Evolutionary conservation across 2,329 filamentous ascomycete species (phyloP), one percentile per base, ranked within the genome.

Genomic region (Setomelanomma holmii): DNA sequence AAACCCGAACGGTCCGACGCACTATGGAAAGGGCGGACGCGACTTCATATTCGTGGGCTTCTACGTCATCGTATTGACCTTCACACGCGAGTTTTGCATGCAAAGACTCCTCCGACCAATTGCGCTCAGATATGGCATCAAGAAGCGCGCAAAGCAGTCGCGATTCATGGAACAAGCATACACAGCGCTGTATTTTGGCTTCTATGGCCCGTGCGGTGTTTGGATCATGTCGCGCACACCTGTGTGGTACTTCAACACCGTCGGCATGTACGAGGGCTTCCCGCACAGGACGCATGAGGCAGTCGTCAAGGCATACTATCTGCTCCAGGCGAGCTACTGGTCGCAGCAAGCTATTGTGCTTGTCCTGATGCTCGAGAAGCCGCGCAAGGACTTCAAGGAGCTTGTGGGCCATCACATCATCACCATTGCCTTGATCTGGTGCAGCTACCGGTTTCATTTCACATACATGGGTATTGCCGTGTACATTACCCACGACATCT

Each of bases 161-260:
- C 88, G 93, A 27, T 97, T 96, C 82, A 95, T 96, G 90, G 93
- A 98, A 76, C 93, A 98, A 78, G 86, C 89, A 69, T 98, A 98
- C 78, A 96, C 93, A 1, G 93, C 92, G 21, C 80, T 96, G 47
- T 97, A 98, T 82, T 96, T 96, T 75, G 86, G 77, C 39, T 73
- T 95, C 51, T 87, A 96, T 51, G 91, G 91, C 1, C 92, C 92
- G 1, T 88, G 87, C 49, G 93, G 93, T 47, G 75, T 97, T 67
- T 97, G 89, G 72, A 90, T 97, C 72, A 97, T 98, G 93, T 89
- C 84, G 69, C 83, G 85, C 57, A 93, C 91, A n/a, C 88, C 92
- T 6, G 86, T 97, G 36, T 97, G 92, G 93, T 97, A 96, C 76
- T 97, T 96, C 83, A 93, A 96, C 78, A 95, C 90, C 1, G 81